Evolutionary conservation across 495 filamentous ascomycete genomes (phyloP).

Genomic region (Apiosordaria backusii): DNA sequence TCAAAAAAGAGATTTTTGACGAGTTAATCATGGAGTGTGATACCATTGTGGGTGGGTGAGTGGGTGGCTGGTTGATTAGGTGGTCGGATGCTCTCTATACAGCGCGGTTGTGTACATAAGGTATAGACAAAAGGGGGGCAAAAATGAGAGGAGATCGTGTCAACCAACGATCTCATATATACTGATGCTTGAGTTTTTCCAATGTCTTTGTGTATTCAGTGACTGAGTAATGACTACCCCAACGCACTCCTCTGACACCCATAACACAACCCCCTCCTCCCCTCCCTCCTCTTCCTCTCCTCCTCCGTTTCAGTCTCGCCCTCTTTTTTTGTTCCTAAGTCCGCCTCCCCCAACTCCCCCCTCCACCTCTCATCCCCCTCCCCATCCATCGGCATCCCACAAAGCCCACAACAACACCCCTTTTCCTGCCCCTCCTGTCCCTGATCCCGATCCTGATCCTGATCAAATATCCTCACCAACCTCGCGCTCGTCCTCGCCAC

Average conservation of each 20-base stretch:
- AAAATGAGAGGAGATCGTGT: background rate
- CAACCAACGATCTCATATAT: background rate
- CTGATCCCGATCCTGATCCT: background rate
- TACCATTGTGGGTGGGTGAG: background rate
- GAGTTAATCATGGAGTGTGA: background rate
- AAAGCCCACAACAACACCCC: slow-evolving; percentile 47
- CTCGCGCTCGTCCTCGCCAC: slow-evolving; percentile 85
- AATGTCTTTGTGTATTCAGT: background rate
- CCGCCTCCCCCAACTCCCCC: slow-evolving; percentile 41
- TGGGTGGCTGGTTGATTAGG: background rate
- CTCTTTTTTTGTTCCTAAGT: background rate
- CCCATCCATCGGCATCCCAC: slow-evolving; percentile 48
- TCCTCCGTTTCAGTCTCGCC: slow-evolving; percentile 8
- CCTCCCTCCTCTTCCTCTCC: slow-evolving; percentile 2
- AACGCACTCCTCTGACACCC: slow-evolving; percentile 50
- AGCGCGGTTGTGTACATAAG: background rate
- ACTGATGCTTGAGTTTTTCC: background rate
- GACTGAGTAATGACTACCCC: slow-evolving; percentile 23
- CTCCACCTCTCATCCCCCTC: slow-evolving; percentile 47
- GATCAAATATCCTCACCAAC: slow-evolving; percentile 44
- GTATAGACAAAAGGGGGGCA: background rate
- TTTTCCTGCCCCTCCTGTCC: background rate
- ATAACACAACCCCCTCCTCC: slow-evolving; percentile 42
- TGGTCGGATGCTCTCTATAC: background rate
- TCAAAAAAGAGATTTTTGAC: background rate